Conservation (phyloP, 306 rosid genomes). For the Inga laurina region DNA sequence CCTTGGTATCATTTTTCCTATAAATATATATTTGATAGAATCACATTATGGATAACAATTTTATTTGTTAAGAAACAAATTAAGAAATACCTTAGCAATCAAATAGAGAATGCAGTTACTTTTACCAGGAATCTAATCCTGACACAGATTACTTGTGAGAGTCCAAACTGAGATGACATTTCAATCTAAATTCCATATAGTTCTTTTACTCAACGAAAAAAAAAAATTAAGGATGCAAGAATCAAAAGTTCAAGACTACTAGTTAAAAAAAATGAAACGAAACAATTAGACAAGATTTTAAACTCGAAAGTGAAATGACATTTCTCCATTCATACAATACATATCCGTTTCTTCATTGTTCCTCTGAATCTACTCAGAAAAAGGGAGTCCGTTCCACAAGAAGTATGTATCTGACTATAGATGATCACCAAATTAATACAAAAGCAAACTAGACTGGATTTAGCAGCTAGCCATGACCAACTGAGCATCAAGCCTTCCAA, state of each 20-base stretch:
- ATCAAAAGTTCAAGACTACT: background rate
- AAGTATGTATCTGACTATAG: background rate
- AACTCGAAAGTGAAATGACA: background rate
- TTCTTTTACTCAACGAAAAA: background rate
- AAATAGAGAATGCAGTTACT: background rate
- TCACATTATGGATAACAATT: background rate
- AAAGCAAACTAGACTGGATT: constrained; percentile 10
- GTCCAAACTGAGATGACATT: background rate
- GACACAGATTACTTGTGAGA: background rate
- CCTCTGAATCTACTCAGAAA: background rate
- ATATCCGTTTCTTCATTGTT: background rate
- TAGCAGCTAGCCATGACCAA: background rate
- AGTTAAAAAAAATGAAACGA: background rate
- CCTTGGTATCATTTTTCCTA: too few species aligned
- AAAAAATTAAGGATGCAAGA: background rate
- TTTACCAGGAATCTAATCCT: background rate
- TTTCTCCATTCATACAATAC: background rate
- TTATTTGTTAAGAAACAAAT: background rate
- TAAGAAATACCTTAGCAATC: background rate
- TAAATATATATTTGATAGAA: background rate
- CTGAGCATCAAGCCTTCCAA: constrained; percentile 21
- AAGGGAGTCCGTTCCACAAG: background rate
- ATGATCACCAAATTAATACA: background rate
- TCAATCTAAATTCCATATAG: too few species aligned
- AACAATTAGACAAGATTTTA: background rate